Percentiles rank a stretch among this genome's conserved stretches.
phyloP scores from a whole-genome alignment of 192 early-diverging fungal genomes.

The Spizellomyces punctatus region DNA sequence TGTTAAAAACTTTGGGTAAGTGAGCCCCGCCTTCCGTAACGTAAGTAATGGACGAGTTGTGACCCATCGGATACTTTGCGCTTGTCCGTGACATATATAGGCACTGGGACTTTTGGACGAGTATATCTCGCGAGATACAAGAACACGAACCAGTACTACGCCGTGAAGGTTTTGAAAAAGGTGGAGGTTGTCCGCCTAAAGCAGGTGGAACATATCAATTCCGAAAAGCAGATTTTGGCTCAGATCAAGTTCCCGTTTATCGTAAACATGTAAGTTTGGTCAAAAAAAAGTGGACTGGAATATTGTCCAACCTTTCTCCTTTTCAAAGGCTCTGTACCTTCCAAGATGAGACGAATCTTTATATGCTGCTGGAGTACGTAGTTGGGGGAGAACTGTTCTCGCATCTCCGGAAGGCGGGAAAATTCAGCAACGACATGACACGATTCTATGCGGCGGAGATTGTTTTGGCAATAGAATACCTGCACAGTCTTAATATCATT shows the following conservation, averaged over 20 bases:
- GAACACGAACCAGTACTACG: slow-evolving; percentile 82
- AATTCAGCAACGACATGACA: slow-evolving; percentile 94
- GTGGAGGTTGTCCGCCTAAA: slow-evolving; percentile 55
- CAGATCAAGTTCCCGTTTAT: slow-evolving; percentile 56
- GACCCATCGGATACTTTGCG: background rate
- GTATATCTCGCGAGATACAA: slow-evolving; percentile 88
- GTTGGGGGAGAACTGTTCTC: slow-evolving; percentile 96
- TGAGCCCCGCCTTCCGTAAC: background rate
- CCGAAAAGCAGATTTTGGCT: slow-evolving; percentile 59
- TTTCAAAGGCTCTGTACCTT: slow-evolving; percentile 85
- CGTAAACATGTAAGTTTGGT: slow-evolving; percentile 48
- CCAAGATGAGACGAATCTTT: slow-evolving; percentile 91
- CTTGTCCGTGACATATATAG: slow-evolving; percentile 39
- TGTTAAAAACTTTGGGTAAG: slow-evolving; percentile 54
- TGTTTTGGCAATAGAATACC: slow-evolving; percentile 91
- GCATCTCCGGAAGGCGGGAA: slow-evolving; percentile 86
- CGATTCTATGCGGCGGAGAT: slow-evolving; percentile 96
- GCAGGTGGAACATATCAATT: slow-evolving; percentile 65
- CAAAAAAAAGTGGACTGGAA: no score
- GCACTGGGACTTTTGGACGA: slow-evolving; percentile 96
- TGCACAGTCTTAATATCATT: slow-evolving; percentile 92
- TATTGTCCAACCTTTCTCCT: background rate
- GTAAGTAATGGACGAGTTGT: background rate
- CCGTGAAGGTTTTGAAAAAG: slow-evolving; percentile 62
- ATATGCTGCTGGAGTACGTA: slow-evolving; percentile 96